Evolutionary conservation across 192 early-diverging fungal species (phyloP), one percentile per base, ranked within the genome.

Genomic region (Umbelopsis sp.): DNA sequence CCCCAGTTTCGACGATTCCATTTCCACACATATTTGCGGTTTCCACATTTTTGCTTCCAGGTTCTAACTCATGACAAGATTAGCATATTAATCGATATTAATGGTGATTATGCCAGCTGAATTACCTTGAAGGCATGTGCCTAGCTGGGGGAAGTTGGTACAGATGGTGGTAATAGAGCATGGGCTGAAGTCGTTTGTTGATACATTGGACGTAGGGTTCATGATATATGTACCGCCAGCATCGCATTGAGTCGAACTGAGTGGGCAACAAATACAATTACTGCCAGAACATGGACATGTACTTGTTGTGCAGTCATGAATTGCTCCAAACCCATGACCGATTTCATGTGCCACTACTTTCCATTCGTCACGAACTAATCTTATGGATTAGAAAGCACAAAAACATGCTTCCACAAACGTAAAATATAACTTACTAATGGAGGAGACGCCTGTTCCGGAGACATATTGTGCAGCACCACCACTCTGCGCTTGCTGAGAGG

Each of bases 331-430:
- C 45, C 88, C 88, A 72, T 97, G 95, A 24, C 95, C 95, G 75
- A 97, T 88, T 80, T 97, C 97, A 74, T 98, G 97, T 26, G 96
- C 96, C 11, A 97, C 90, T 4, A 96, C 91, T 81, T 94, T 94
- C 95, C 95, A 98, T 77, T 95, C 93, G 68, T 89, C 89, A n/a
- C 88, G 85, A 20, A 65, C 75, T 76, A 43, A 24, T 32, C 17
- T 0, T 36, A 8, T 16, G 29, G 12, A 3, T 34, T 20, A 29
- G 11, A 11, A 62, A 2, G 14, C 3, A 17, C 31, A 36, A 5
- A 3, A 9, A 11, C 52, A 53, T 8, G 0, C 3, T 3, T 9
- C 8, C 14, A 11, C 17, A 0, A 31, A 11, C 11, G 24, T 2
- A 14, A 34, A 62, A 14, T 1, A 12, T 14, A 26, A 66, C 65